Evolutionary conservation across 176 grass and related monocot species (phyloP).

Genomic region (Miscanthus lutarioriparius): DNA sequence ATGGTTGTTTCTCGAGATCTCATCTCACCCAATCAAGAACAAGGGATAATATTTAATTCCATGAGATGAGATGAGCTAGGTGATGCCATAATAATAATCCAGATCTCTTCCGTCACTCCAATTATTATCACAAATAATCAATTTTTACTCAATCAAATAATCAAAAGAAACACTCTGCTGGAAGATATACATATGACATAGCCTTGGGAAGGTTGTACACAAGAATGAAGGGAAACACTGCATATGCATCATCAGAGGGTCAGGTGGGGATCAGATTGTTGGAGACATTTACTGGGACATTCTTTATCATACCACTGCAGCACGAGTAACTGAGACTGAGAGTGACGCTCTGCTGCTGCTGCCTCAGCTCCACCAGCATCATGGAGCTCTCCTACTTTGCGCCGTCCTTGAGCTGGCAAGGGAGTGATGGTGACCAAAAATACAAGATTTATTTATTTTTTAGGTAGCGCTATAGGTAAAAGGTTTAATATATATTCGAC

Average conservation of each 20-base stretch:
- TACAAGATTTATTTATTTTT: too few species aligned
- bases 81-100: background rate
- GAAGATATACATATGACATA: too few species aligned
- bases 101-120: constrained; percentile 17
- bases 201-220: background rate
- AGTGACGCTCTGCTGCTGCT: constrained; percentile 1
- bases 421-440: constrained; percentile 36
- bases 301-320: constrained; percentile 31
- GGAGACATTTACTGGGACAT: constrained; percentile 28
- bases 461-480: too few species aligned
- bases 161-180: background rate
- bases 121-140: background rate
- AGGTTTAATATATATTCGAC: too few species aligned
- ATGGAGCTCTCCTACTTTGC: constrained; percentile 20
- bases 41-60: constrained; percentile 29
- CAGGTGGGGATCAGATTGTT: constrained; percentile 14
- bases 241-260: background rate
- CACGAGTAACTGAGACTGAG: background rate
- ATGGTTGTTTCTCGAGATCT: constrained; percentile 35
- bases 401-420: constrained; percentile 18
- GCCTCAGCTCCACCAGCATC: background rate
- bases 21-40: constrained; percentile 3
- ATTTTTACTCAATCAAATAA: background rate
- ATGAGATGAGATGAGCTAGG: constrained; percentile 20
- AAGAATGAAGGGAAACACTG: background rate